phyloP scores from a whole-genome alignment of 1,139 yeast species.

The Yamadazyma triangularis region DNA sequence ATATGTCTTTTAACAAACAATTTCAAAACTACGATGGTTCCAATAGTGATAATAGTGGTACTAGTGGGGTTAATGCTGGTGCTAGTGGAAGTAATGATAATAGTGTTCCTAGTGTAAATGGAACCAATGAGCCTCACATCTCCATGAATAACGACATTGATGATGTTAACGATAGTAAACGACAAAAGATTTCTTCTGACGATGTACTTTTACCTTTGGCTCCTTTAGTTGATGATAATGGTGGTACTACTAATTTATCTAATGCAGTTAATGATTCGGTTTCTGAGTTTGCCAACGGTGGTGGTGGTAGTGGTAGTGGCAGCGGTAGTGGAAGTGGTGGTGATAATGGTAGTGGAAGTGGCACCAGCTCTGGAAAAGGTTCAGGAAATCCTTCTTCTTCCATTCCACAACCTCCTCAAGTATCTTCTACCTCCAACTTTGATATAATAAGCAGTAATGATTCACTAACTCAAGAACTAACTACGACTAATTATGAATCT shows the following conservation, averaged over 20 bases:
- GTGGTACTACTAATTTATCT: conserved; percentile 7
- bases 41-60: conserved; percentile 2
- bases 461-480: conserved; percentile 3
- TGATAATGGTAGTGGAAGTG: too few species aligned
- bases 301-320: too few species aligned
- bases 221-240: conserved; percentile 8
- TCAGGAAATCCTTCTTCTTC: neutral
- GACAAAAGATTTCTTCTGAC: neutral
- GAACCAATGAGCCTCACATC: too few species aligned
- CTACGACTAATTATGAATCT: conserved; percentile 1
- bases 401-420: neutral
- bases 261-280: conserved; percentile 1
- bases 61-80: conserved; percentile 2
- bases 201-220: neutral
- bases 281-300: neutral
- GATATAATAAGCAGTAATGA: conserved; percentile 3
- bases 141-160: too few species aligned
- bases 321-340: too few species aligned
- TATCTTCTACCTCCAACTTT: conserved; percentile 2
- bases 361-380: too few species aligned
- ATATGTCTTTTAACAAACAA: conserved; percentile 10
- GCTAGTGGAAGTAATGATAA: neutral
- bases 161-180: neutral
- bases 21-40: conserved; percentile 3
- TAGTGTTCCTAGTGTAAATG: neutral